These are phyloP conservation scores for Rhazya stricta DNA, from an alignment of 257 asterid species.

Conservation along the genomic window DNA sequence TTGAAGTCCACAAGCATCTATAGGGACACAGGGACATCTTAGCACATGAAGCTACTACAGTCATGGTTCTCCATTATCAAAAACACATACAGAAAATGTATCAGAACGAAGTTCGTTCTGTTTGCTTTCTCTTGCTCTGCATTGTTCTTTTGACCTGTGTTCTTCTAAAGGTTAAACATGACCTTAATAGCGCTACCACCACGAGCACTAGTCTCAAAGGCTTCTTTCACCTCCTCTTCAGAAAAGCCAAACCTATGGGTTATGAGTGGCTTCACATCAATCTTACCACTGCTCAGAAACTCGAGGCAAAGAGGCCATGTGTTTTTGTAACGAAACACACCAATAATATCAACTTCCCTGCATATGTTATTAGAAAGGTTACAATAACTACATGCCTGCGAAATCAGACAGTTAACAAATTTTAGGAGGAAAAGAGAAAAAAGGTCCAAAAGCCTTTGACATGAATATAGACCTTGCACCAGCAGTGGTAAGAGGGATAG, in stretches of 20 bases:
- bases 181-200: conserved; percentile 87
- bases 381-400: background rate
- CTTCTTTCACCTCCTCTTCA: conserved; percentile 70
- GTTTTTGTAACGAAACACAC: conserved; percentile 78
- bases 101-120: background rate
- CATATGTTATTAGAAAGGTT: background rate
- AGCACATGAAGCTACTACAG: background rate
- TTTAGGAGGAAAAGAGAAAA: background rate
- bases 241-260: conserved; percentile 77
- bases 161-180: conserved; percentile 61
- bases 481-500: conserved; percentile 77
- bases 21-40: background rate
- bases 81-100: background rate
- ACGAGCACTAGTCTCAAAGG: conserved; percentile 69
- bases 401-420: background rate
- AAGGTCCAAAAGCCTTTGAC: background rate
- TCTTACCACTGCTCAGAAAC: conserved; percentile 70
- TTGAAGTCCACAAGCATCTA: background rate
- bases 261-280: conserved; percentile 78
- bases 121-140: background rate
- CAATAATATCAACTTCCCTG: conserved; percentile 83
- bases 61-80: background rate
- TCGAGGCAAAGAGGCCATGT: conserved; percentile 85
- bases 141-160: background rate
- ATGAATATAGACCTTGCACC: conserved; percentile 56